Evolutionary conservation across 176 grass and related monocot genomes (phyloP).

Genomic region (Dactylis glomerata): DNA sequence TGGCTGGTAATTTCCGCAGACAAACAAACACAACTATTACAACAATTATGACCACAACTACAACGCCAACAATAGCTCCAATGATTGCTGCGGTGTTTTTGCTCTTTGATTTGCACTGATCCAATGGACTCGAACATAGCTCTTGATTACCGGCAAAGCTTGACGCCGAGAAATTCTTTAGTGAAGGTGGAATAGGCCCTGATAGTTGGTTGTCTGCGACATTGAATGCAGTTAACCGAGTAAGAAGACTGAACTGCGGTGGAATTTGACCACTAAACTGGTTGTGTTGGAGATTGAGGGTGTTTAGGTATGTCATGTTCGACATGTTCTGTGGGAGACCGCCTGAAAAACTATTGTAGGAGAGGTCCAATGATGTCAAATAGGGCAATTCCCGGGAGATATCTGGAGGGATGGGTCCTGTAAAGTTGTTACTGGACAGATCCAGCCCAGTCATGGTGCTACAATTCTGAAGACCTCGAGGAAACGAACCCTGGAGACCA

Average conservation of each 20-base stretch:
- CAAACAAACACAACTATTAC: constrained; percentile 48
- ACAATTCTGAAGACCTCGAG: constrained; percentile 61
- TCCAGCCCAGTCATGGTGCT: constrained; percentile 69
- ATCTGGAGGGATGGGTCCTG: constrained; percentile 55
- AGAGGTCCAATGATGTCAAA: constrained; percentile 64
- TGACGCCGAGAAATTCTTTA: accelerated
- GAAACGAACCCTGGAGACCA: constrained; percentile 66
- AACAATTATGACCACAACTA: constrained; percentile 51
- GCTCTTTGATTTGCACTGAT: constrained; percentile 44
- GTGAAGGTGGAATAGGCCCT: constrained; percentile 1
- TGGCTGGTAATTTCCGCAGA: constrained; percentile 54
- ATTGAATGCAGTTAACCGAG: constrained; percentile 27
- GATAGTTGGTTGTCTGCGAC: constrained; percentile 50
- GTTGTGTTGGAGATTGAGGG: constrained; percentile 73
- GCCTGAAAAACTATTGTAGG: constrained; percentile 60
- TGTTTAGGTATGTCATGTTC: constrained; percentile 52
- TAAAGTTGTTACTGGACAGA: constrained; percentile 62
- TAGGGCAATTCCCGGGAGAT: constrained; percentile 47
- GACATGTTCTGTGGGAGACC: constrained; percentile 46
- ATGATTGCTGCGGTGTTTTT: constrained; percentile 42
- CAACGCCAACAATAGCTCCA: constrained; percentile 61
- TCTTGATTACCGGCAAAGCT: constrained; percentile 43
- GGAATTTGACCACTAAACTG: constrained; percentile 56
- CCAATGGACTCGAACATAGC: constrained; percentile 39
- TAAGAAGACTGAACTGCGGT: constrained; percentile 27